Base-by-base conservation (phyloP, 2,329 filamentous ascomycete species). In the Dendrostoma leiphaemia region DNA sequence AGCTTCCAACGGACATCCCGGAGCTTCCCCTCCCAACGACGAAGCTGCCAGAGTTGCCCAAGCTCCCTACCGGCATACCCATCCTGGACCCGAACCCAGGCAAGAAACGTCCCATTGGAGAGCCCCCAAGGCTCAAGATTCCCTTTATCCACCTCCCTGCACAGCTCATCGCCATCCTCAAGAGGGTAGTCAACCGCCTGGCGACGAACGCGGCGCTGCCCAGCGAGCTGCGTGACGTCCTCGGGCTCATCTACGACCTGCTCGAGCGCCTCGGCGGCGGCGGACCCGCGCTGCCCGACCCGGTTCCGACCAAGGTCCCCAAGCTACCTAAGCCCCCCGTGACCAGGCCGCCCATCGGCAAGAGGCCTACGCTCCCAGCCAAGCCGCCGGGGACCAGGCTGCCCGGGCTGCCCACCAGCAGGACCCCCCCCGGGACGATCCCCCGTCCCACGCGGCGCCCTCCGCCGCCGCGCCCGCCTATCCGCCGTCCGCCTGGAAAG, bases 61-160 rank as follows among this genome's bases (percentile, higher is more conserved):
- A 23, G 19, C 17, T 38, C 9, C 35, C 35, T n/a, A n/a, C n/a
- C n/a, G n/a, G n/a, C n/a, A n/a, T n/a, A n/a, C n/a, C n/a, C n/a
- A n/a, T n/a, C n/a, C n/a, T n/a, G n/a, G n/a, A n/a, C n/a, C n/a
- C n/a, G n/a, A n/a, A n/a, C n/a, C n/a, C n/a, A n/a, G n/a, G n/a
- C n/a, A n/a, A n/a, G n/a, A n/a, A n/a, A n/a, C n/a, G 35, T 17
- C 35, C 8, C 35, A 38, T 8, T 9, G 6, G 35, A 9, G 1
- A 32, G 34, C 13, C n/a, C 1, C 51, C 45, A 4, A 32, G 26
- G 1, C 5, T 19, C 29, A 49, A 23, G 26, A 26, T 45, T 15
- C 52, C 52, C 19, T 19, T 50, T 29, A 50, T 29, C 29, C 6
- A 37, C n/a, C 26, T 50, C 17, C 52, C 52, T 15, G n/a, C 23